Evolutionary conservation across 768 basidiomycete genomes (phyloP).

Genomic region (Macrolepiota dolichaula): DNA sequence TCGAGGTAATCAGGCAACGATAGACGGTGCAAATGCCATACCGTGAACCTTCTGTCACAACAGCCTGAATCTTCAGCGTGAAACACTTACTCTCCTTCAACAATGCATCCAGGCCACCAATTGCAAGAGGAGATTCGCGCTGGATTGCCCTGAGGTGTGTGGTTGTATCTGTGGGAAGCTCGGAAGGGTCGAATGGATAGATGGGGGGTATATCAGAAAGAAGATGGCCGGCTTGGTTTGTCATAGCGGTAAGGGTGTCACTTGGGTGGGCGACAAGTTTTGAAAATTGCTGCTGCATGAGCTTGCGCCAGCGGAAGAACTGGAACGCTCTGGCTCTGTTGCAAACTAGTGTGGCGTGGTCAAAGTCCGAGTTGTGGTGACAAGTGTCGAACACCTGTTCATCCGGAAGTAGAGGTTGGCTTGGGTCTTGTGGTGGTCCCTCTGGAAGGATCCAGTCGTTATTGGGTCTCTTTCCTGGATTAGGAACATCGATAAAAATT

Average conservation of each 20-base stretch:
- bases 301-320: constrained; percentile 22
- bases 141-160: too few species aligned
- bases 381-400: too few species aligned
- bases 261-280: constrained; percentile 16
- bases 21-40: too few species aligned
- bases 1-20: too few species aligned
- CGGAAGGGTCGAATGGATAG: constrained; percentile 13
- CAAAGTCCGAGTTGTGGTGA: constrained; percentile 23
- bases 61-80: too few species aligned
- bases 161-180: too few species aligned
- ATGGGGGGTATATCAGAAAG: constrained; percentile 7
- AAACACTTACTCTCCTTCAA: constrained; percentile 11
- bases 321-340: too few species aligned
- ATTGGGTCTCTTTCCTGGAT: neutral
- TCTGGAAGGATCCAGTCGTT: too few species aligned
- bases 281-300: constrained; percentile 13
- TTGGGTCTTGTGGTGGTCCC: too few species aligned
- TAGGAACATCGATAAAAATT: neutral
- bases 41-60: too few species aligned
- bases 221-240: neutral
- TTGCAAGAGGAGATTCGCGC: too few species aligned
- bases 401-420: too few species aligned
- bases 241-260: constrained; percentile 15
- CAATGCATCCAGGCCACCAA: constrained; percentile 7
- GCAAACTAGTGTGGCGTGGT: constrained; percentile 18